Evolutionary conservation across 2,329 filamentous ascomycete species (phyloP), one percentile per base, ranked within the genome.

Genomic region (Pyrenophora teres): DNA sequence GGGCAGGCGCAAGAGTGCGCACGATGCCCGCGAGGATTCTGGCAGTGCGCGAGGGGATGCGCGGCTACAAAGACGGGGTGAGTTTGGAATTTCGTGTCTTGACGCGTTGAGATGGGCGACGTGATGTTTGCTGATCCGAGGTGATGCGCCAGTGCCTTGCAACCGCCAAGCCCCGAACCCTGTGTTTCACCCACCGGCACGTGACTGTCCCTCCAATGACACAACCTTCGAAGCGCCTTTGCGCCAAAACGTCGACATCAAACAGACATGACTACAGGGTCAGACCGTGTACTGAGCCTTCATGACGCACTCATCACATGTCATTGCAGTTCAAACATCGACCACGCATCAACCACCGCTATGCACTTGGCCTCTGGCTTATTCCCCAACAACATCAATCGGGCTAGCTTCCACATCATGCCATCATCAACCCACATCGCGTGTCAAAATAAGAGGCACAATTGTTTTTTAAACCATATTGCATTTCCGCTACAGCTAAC

Each of bases 1-100:
- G 52, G 58, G 52, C 53, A 45, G 51, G 58, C 58, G 58, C 58
- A 57, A 45, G 47, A 41, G 19, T 42, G 56, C 58, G 53, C 58
- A 45, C 57, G 40, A 46, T 42, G 40, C 52, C 52, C 52, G 44
- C 18, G 15, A 21, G 27, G 51, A 6, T 21, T 35, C 15, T 46
- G 39, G 44, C 51, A 46, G 35, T 43, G 49, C 40, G 40, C 40
- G 38, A 48, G 27, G 32, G 32, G 13, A 40, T 41, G 33, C 18
- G 19, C 10, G 53, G 39, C 23, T 54, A 19, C 46, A 37, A 23
- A 19, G 37, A 6, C 30, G 18, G 35, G 21, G 4, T 27, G 30
- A 16, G 50, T 30, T 19, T 38, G 32, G 18, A 10, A 23, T 44
- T 31, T 15, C 37, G 31, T 43, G 48, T 38, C 39, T 48, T 18